A percentile compares a stretch with the other conserved stretches of the same genome.
phyloP scores from a whole-genome alignment of 805 yeast species.

The Priceomyces fermenticarens region DNA sequence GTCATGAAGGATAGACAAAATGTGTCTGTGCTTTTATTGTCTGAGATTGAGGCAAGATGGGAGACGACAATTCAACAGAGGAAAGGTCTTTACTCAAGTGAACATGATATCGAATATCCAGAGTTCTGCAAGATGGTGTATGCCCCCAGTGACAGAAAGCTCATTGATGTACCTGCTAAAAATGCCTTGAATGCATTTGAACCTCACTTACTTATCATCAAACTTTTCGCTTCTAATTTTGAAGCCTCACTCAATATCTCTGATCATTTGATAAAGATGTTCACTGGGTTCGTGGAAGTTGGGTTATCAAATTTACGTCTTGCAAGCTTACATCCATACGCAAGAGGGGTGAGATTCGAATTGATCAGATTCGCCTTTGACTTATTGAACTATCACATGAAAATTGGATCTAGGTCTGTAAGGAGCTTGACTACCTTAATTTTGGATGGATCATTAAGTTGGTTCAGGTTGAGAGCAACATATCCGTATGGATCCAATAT shows the following conservation, averaged over 20 bases:
- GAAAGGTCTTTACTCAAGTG: constrained; percentile 62
- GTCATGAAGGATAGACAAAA: constrained; percentile 65
- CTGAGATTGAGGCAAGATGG: constrained; percentile 71
- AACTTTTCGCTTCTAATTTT: constrained; percentile 70
- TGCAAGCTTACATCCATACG: constrained; percentile 82
- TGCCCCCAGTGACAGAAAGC: constrained; percentile 71
- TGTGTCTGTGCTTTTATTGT: constrained; percentile 55
- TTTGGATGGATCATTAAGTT: constrained; percentile 65
- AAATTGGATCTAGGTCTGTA: constrained; percentile 47
- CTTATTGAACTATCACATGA: constrained; percentile 54
- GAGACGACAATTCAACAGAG: constrained; percentile 56
- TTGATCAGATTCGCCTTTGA: constrained; percentile 66
- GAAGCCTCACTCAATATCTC: constrained; percentile 76
- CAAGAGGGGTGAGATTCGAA: constrained; percentile 74
- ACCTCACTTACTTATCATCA: constrained; percentile 68
- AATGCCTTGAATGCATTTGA: constrained; percentile 48
- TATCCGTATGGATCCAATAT: constrained; percentile 87
- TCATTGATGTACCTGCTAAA: constrained; percentile 50
- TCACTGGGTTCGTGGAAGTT: constrained; percentile 55
- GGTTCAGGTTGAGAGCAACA: constrained; percentile 65
- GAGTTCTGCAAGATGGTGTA: constrained; percentile 81
- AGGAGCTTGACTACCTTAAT: constrained; percentile 48
- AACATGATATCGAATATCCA: constrained; percentile 54
- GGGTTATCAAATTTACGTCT: constrained; percentile 49
- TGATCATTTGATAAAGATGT: constrained; percentile 63